Base-by-base conservation (phyloP, 2,329 filamentous ascomycete genomes). In the Colletotrichum chlorophyti region DNA sequence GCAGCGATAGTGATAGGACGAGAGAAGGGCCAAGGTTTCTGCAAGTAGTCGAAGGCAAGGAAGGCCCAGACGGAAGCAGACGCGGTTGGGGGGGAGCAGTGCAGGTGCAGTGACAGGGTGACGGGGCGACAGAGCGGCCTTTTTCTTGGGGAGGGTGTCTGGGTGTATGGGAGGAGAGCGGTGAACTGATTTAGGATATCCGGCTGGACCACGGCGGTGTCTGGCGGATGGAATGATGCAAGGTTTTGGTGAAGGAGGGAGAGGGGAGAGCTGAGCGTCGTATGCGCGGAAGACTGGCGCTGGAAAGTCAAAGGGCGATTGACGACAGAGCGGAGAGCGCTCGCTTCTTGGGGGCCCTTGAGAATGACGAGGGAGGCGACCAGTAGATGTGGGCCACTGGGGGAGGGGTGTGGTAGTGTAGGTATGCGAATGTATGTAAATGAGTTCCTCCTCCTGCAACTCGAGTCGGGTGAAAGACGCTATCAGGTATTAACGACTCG, bases 361-460 rank as follows among this genome's bases (percentile, higher is more conserved):
- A 45, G 51, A 55, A 50, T 59, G 51, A 59, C 51, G 51, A 55
- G 55, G 43, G 43, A 34, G 55, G 50, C 55, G 51, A 49, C 55
- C 43, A 32, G 31, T 55, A 55, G 43, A 49, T 24, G 27, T 37
- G 26, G 37, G 29, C 37, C 37, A n/a, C n/a, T n/a, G n/a, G 45
- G 51, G 35, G 53, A 8, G 24, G 40, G 24, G 32, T 9, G 17
- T 51, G 17, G 47, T 26, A 38, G 24, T 31, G 29, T 29, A 29
- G 29, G 43, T 46, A 31, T 48, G 40, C 21, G 21, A 42, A n/a
- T n/a, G n/a, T n/a, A n/a, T n/a, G n/a, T n/a, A n/a, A n/a, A n/a
- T n/a, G n/a, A n/a, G n/a, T n/a, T n/a, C n/a, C n/a, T n/a, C n/a
- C n/a, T n/a, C n/a, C n/a, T n/a, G n/a, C n/a, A n/a, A n/a, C n/a